Evolutionary conservation across 2,329 filamentous ascomycete genomes (phyloP), one percentile per base, ranked within the genome.

Genomic region (Lasiodiplodia sp.): DNA sequence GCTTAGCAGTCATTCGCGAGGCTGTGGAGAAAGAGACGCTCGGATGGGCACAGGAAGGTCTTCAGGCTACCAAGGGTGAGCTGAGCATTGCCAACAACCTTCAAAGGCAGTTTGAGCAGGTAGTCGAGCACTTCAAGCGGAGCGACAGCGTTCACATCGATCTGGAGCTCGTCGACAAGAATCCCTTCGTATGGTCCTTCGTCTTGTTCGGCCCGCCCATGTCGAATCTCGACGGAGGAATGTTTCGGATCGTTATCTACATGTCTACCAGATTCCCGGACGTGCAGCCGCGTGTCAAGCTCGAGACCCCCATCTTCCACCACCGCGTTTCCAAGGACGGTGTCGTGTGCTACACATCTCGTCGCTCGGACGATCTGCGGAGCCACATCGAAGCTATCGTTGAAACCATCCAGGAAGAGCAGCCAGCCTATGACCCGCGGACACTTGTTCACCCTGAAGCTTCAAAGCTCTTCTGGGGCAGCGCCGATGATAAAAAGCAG

Each of bases 161-260:
- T 72, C 82, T 98, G 47, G 87, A 89, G 68, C 83, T 98, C 7
- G 89, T 92, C 37, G 86, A 96, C 71, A 87, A 86, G 49, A 98
- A 97, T 74, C 94, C 95, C 0, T 97, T 97, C 75, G 85, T 95
- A 23, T 98, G 96, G 96, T 80, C 86, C 23, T 78, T 98, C 69
- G 96, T 93, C 1, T 94, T 97, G 77, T 96, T 97, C 77, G 96
- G 96, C 31, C 88, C 91, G 67, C 93, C 94, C 0, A 96, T 96
- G 91, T 97, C 94, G 6, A 94, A 97, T 73, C 87, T 98, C 2
- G 95, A 98, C 73, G 95, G 94, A 18, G 94, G 95, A 2, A 87
- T 98, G 70, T 95, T 98, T 82, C 88, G 88, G 70, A 91, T 97
- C 78, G 91, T 86, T 74, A 85, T 98, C 67, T 85, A 85, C 74